Evolutionary conservation across 2,329 filamentous ascomycete species (phyloP).

Genomic region (Fusarium ambrosium): DNA sequence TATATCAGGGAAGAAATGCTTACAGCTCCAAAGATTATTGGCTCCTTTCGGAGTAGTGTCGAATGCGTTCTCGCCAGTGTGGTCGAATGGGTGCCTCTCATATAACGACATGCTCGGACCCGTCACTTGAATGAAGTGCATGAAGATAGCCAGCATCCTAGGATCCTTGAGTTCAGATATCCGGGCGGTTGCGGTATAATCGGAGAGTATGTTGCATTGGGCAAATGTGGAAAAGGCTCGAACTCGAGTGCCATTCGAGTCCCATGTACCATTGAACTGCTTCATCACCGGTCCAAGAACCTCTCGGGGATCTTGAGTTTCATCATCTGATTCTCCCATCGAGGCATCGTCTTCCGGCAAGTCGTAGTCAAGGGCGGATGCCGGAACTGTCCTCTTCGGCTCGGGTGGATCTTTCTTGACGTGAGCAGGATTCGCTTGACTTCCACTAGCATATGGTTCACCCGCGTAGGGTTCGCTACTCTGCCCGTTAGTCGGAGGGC

Average conservation of each 20-base stretch:
- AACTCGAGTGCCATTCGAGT: conserved; percentile 57
- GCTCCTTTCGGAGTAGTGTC: conserved; percentile 72
- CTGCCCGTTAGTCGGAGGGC: conserved; percentile 23
- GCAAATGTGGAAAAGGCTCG: conserved; percentile 65
- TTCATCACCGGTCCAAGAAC: conserved; percentile 53
- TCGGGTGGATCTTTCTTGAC: conserved; percentile 27
- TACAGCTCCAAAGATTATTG: conserved; percentile 75
- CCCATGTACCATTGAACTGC: conserved; percentile 50
- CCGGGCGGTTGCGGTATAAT: conserved; percentile 74
- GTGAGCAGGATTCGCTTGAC: conserved; percentile 12
- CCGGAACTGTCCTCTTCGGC: conserved; percentile 11
- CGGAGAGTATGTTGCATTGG: conserved; percentile 67
- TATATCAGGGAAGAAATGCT: conserved; percentile 44
- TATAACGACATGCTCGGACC: conserved; percentile 89
- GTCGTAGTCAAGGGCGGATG: conserved; percentile 44
- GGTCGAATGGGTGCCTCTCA: conserved; percentile 83
- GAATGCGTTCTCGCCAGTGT: conserved; percentile 70
- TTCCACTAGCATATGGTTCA: conserved; percentile 16
- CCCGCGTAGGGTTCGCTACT: conserved; percentile 11
- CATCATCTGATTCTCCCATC: conserved; percentile 73
- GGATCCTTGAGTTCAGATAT: conserved; percentile 84
- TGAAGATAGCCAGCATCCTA: conserved; percentile 85
- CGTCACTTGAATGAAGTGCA: conserved; percentile 91
- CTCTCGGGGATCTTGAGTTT: conserved; percentile 57
- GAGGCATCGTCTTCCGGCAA: conserved; percentile 70